These are phyloP conservation scores for Coemansia sp. DNA, from an alignment of 192 early-diverging fungal genomes.

Conservation along the genomic window DNA sequence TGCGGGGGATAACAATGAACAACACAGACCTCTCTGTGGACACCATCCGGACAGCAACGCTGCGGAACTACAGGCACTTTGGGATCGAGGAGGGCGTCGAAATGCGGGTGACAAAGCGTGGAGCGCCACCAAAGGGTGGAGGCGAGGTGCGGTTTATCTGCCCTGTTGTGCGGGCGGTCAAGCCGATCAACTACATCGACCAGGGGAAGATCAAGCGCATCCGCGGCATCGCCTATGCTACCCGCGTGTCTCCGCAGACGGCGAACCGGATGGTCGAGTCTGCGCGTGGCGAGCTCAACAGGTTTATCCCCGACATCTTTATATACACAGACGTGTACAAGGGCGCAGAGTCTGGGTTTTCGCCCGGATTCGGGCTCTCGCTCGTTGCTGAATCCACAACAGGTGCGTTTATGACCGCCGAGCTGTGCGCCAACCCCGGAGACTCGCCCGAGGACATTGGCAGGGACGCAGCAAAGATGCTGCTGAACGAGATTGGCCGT, in stretches of 20 bases:
- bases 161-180: constrained; percentile 74
- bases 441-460: constrained; percentile 94
- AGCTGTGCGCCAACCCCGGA: constrained; percentile 74
- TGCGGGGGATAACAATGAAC: constrained; percentile 92
- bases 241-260: constrained; percentile 90
- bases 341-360: constrained; percentile 89
- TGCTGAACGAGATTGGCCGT: constrained; percentile 83
- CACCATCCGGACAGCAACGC: constrained; percentile 82
- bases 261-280: constrained; percentile 92
- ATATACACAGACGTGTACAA: constrained; percentile 97
- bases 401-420: constrained; percentile 78
- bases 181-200: constrained; percentile 80
- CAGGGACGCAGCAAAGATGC: constrained; percentile 65
- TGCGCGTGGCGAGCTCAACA: constrained; percentile 81
- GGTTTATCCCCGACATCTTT: constrained; percentile 96
- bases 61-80: constrained; percentile 83
- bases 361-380: constrained; percentile 89
- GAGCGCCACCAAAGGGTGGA: constrained; percentile 88
- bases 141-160: constrained; percentile 88
- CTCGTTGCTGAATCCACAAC: constrained; percentile 93
- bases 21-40: constrained; percentile 92
- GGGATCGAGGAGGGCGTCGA: constrained; percentile 83
- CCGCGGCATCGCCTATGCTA: constrained; percentile 92
- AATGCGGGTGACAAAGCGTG: constrained; percentile 85
- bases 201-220: constrained; percentile 87